A percentile compares a stretch with the other conserved stretches of the same genome.
Conservation (phyloP, 140 eudicot genomes). For the Ambrosia hybrid region DNA sequence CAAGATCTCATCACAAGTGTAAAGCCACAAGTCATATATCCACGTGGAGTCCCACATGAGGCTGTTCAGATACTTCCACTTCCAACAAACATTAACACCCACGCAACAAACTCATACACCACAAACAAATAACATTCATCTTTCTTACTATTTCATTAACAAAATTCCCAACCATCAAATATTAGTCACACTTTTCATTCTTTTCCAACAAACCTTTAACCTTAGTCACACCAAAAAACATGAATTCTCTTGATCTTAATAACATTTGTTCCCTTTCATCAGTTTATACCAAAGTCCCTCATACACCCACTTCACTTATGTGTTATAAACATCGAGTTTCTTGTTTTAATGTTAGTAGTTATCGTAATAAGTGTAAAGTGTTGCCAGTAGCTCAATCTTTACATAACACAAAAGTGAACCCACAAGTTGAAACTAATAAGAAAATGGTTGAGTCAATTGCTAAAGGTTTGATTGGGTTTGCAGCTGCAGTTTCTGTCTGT, state of each 20-base stretch:
- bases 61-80: constrained; percentile 41
- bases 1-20: neutral
- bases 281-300: constrained; percentile 30
- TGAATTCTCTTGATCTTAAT: constrained; percentile 50
- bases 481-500: constrained; percentile 74
- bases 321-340: constrained; percentile 30
- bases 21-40: constrained; percentile 21
- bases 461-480: constrained; percentile 63
- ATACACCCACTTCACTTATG: constrained; percentile 47
- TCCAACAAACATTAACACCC: constrained; percentile 17
- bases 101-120: constrained; percentile 58
- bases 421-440: constrained; percentile 25
- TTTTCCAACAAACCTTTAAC: constrained; percentile 1
- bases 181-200: constrained; percentile 8
- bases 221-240: constrained; percentile 14
- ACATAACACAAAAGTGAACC: neutral
- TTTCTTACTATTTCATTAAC: constrained; percentile 11
- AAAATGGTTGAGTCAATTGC: constrained; percentile 47
- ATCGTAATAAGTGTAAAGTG: constrained; percentile 28
- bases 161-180: neutral
- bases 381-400: constrained; percentile 19
- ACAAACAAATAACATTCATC: constrained; percentile 52
- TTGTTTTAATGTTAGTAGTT: constrained; percentile 18
- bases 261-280: constrained; percentile 45
- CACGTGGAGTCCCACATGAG: constrained; percentile 45